Evolutionary conservation across 768 basidiomycete genomes (phyloP).

Genomic region (Tricholoma furcatifolium): DNA sequence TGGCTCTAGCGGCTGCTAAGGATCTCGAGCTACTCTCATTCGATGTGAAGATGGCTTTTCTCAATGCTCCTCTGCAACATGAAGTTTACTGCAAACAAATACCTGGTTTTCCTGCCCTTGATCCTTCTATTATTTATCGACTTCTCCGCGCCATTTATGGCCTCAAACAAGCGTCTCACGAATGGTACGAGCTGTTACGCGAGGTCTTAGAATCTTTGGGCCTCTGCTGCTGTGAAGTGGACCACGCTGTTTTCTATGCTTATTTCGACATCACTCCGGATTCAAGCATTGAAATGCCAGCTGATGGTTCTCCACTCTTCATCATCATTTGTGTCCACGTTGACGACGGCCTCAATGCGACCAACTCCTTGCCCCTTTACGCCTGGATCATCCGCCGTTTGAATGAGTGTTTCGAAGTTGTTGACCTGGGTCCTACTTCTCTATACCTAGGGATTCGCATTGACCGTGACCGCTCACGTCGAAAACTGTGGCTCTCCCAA

Average conservation of each 20-base stretch:
- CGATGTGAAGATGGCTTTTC: slow-evolving; percentile 27
- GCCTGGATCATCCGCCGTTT: slow-evolving; percentile 17
- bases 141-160: too few species aligned
- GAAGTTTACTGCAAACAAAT: too few species aligned
- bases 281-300: slow-evolving; percentile 13
- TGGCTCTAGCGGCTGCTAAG: slow-evolving; percentile 16
- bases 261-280: slow-evolving; percentile 19
- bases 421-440: not conserved
- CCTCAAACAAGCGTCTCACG: too few species aligned
- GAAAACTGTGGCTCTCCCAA: slow-evolving; percentile 14
- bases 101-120: too few species aligned
- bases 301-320: slow-evolving; percentile 20
- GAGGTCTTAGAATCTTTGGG: too few species aligned
- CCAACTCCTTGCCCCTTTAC: slow-evolving; percentile 18
- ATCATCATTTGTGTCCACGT: slow-evolving; percentile 29
- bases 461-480: too few species aligned
- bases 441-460: slow-evolving; percentile 4
- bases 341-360: slow-evolving; percentile 22
- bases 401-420: slow-evolving; percentile 8
- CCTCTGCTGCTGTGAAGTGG: slow-evolving; percentile 7
- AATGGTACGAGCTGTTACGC: too few species aligned
- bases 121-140: too few species aligned
- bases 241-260: too few species aligned
- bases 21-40: slow-evolving; percentile 23
- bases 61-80: too few species aligned